Conservation (phyloP, 2,329 filamentous ascomycete genomes). For the Leptographium wingfieldii region DNA sequence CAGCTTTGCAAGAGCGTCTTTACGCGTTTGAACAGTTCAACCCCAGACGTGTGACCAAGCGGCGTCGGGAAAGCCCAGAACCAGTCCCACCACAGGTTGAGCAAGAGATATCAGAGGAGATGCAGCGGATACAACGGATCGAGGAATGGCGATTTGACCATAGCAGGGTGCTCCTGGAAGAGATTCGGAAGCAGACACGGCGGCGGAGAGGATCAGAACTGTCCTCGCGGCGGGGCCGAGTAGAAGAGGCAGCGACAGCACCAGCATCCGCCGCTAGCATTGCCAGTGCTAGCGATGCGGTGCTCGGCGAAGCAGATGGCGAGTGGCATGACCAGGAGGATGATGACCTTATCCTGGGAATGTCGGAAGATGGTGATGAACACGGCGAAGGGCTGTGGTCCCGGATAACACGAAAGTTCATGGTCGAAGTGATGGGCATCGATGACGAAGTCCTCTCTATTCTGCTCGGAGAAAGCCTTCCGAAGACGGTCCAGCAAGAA, state of each 20-base stretch:
- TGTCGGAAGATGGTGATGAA: slow-evolving; percentile 17
- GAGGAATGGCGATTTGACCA: slow-evolving; percentile 90
- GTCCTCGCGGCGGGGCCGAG: slow-evolving; percentile 20
- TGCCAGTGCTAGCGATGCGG: background rate
- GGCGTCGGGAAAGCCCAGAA: slow-evolving; percentile 40
- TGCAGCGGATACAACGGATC: slow-evolving; percentile 70
- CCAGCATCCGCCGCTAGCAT: background rate
- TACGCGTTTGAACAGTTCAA: slow-evolving; percentile 86
- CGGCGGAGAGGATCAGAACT: slow-evolving; percentile 52
- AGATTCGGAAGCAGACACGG: slow-evolving; percentile 76
- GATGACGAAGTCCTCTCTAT: slow-evolving; percentile 76
- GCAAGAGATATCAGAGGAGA: slow-evolving; percentile 45
- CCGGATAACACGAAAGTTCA: slow-evolving; percentile 71
- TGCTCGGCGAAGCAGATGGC: slow-evolving; percentile 11
- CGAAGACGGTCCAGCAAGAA: slow-evolving; percentile 27
- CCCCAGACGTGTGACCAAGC: slow-evolving; percentile 46
- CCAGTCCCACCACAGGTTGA: slow-evolving; percentile 37
- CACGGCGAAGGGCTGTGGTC: slow-evolving; percentile 58
- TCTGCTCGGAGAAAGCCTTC: slow-evolving; percentile 71
- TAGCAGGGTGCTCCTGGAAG: slow-evolving; percentile 69
- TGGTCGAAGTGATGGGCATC: slow-evolving; percentile 81
- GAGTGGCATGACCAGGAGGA: slow-evolving; percentile 40
- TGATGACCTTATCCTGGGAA: slow-evolving; percentile 15
- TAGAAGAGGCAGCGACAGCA: background rate
- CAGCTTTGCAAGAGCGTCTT: slow-evolving; percentile 64